Evolutionary conservation across 768 basidiomycete genomes (phyloP), one percentile per base, ranked within the genome.

Genomic region (Pholiota conissans): DNA sequence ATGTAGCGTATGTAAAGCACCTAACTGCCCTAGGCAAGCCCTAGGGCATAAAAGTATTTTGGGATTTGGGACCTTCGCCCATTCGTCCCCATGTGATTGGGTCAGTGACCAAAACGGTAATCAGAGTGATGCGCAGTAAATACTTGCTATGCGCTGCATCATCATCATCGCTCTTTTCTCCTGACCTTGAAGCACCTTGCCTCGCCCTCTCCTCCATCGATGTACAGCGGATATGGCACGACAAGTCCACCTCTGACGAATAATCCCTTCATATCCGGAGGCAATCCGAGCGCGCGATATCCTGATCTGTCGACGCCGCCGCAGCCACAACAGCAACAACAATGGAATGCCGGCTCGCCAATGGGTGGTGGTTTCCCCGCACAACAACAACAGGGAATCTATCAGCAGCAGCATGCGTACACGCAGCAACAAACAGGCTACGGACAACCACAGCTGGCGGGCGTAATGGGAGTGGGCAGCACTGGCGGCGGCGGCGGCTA

Each of bases 181-280:
- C 45, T 24, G 35, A 54, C 24, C 24, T 47, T n/a, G n/a, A n/a
- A n/a, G n/a, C 40, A 30, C 35, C 34, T n/a, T n/a, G 5, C 48
- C 52, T 37, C 47, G n/a, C 13, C 10, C 9, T 22, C 49, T 52
- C 42, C 46, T 30, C 29, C 58, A 29, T 56, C 62, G 28, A 80
- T 76, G 80, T 82, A 81, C 67, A 67, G 72, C 60, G 73, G 72
- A 18, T 82, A 79, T 60, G 72, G 70, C 14, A 42, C 74, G n/a
- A 52, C 67, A 14, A 72, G 70, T 52, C 71, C 73, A 37, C 71
- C 70, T 28, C 54, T 77, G 58, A 75, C 76, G n/a, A 91, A 88
- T 66, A 91, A 91, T 63, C 90, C 90, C 0, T 91, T 91, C 71
- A 73, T 85, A 65, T 75, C 79, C 47, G 57, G 60, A 22, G 57